Conservation (phyloP, 2,329 filamentous ascomycete species). For the Phoma sp. region DNA sequence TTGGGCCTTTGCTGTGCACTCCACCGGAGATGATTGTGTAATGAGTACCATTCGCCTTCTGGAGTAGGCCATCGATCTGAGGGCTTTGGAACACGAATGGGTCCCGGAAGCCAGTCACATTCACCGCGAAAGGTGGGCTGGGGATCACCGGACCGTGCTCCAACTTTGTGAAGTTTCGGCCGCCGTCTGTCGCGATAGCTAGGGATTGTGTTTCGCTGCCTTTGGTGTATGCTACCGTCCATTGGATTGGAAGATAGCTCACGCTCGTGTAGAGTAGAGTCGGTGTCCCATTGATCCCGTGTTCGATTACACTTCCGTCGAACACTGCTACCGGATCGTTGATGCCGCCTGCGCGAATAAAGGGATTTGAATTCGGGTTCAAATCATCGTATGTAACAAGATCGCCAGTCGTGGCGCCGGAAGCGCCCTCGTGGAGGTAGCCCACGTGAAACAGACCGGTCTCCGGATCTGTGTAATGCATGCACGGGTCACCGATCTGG, state of each 20-base stretch:
- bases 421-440: constrained; percentile 50
- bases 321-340: constrained; percentile 56
- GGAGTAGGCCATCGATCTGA: constrained; percentile 46
- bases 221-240: constrained; percentile 55
- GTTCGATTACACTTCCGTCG: constrained; percentile 54
- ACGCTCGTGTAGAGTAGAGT: constrained; percentile 56
- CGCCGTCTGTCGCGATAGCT: constrained; percentile 50
- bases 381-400: constrained; percentile 53
- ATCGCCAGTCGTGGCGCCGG: constrained; percentile 47
- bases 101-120: constrained; percentile 54
- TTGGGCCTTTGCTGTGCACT: constrained; percentile 48
- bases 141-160: constrained; percentile 49
- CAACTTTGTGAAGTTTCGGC: constrained; percentile 51
- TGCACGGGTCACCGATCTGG: constrained; percentile 54
- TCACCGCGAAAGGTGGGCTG: constrained; percentile 48
- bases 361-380: constrained; percentile 34
- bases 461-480: constrained; percentile 54
- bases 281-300: constrained; percentile 52
- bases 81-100: constrained; percentile 52
- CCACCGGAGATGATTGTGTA: constrained; percentile 52
- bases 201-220: constrained; percentile 56
- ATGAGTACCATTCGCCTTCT: constrained; percentile 45
- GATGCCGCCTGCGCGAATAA: constrained; percentile 46
- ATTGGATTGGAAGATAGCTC: constrained; percentile 54
- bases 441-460: constrained; percentile 55